A percentile compares a stretch with the other conserved stretches of the same genome.
Conservation (phyloP, 192 early-diverging fungal genomes). For the Borealophlyctis nickersoniae region DNA sequence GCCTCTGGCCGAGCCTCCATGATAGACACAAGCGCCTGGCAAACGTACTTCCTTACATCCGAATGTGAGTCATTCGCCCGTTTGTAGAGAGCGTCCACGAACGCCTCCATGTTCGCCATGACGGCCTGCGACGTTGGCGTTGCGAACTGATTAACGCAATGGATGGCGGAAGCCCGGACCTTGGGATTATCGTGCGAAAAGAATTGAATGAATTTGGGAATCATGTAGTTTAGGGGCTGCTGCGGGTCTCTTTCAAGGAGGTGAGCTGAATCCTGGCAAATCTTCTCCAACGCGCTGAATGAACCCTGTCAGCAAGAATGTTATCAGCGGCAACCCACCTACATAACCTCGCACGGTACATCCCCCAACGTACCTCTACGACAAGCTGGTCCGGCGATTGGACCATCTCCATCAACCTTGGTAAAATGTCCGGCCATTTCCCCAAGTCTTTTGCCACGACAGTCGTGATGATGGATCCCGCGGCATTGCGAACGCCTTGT, state of each 20-base stretch:
- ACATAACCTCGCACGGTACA: neutral
- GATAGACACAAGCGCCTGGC: conserved; percentile 89
- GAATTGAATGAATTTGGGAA: conserved; percentile 84
- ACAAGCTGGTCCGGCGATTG: conserved; percentile 65
- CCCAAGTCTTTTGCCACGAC: conserved; percentile 68
- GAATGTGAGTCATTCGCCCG: conserved; percentile 78
- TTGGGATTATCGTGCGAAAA: conserved; percentile 73
- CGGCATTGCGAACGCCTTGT: conserved; percentile 69
- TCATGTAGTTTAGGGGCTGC: conserved; percentile 77
- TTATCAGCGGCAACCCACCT: neutral
- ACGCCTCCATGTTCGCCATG: conserved; percentile 64
- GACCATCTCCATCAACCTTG: conserved; percentile 72
- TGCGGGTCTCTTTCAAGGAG: conserved; percentile 77
- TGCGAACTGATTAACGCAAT: conserved; percentile 85
- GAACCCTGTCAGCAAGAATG: conserved; percentile 53
- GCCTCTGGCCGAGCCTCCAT: conserved; percentile 82
- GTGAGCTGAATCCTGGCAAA: conserved; percentile 90
- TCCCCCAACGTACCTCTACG: conserved; percentile 63
- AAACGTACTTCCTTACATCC: conserved; percentile 87
- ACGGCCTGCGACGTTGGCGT: conserved; percentile 69
- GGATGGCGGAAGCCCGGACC: conserved; percentile 78
- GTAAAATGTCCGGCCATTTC: conserved; percentile 83
- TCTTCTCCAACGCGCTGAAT: conserved; percentile 84
- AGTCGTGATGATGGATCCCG: conserved; percentile 87
- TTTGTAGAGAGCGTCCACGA: conserved; percentile 75